Conservation (phyloP, 2,329 filamentous ascomycete genomes). For the Fusarium zealandicum region DNA sequence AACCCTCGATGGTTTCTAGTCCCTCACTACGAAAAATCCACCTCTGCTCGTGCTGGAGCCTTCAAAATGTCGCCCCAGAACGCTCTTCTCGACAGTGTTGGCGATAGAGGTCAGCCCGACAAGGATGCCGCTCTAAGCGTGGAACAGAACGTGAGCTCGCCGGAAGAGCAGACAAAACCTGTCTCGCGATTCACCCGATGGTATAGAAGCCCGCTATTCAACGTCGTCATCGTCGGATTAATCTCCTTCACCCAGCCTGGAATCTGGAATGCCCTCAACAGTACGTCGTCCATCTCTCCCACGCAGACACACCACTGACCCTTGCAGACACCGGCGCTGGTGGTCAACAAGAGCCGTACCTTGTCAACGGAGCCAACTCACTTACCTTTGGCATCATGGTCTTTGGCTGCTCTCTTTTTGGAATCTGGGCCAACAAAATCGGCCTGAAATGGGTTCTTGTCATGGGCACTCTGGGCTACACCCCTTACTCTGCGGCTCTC, state of each 20-base stretch:
- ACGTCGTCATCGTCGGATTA: constrained; percentile 59
- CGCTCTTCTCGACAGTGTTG: constrained; percentile 15
- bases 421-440: constrained; percentile 57
- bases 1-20: no score
- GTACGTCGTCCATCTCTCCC: neutral
- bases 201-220: constrained; percentile 51
- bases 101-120: constrained; percentile 25
- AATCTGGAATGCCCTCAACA: constrained; percentile 64
- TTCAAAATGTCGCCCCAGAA: constrained; percentile 20
- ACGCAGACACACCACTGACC: neutral
- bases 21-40: no score
- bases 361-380: constrained; percentile 44
- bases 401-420: constrained; percentile 51
- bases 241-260: constrained; percentile 61
- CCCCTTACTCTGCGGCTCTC: constrained; percentile 55
- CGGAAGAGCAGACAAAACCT: constrained; percentile 24
- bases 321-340: constrained; percentile 56
- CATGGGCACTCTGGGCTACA: constrained; percentile 57
- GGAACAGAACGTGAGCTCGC: constrained; percentile 8
- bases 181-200: constrained; percentile 34
- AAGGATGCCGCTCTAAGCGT: constrained; percentile 14
- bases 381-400: constrained; percentile 52
- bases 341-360: constrained; percentile 58
- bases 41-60: neutral
- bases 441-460: constrained; percentile 56